These are phyloP conservation scores for Dacryopinax primogenitus DNA, from an alignment of 768 basidiomycete genomes.

Conservation along the genomic window DNA sequence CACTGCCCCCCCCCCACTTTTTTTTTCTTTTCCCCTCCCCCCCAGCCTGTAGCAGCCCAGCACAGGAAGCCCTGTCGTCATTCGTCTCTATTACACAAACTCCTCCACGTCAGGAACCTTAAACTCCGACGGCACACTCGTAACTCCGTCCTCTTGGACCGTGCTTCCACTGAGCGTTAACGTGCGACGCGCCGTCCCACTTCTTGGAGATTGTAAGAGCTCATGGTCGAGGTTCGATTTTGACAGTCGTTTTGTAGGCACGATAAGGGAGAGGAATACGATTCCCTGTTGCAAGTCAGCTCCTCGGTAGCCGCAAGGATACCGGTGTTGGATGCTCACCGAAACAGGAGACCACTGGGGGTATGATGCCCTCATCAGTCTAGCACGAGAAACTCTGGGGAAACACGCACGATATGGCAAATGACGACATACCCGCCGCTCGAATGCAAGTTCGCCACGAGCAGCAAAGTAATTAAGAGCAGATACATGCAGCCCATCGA, in stretches of 20 bases:
- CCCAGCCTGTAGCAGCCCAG: neutral
- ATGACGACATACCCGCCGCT: neutral
- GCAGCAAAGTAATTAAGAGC: neutral
- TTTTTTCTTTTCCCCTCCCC: too few species aligned
- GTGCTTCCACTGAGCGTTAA: neutral
- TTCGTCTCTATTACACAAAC: neutral
- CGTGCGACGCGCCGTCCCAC: neutral
- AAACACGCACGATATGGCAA: neutral
- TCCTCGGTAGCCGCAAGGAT: too few species aligned
- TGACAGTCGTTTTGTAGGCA: neutral
- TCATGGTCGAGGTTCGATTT: neutral
- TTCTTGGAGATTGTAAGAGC: neutral
- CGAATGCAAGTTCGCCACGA: neutral
- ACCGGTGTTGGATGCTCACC: too few species aligned
- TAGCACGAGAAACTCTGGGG: neutral
- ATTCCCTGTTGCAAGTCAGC: neutral
- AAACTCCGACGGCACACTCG: neutral
- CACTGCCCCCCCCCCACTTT: too few species aligned
- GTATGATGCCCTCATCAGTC: neutral
- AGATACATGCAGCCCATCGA: neutral
- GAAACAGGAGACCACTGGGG: neutral
- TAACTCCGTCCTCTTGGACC: neutral
- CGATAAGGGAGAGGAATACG: slow-evolving; percentile 7
- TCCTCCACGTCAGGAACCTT: neutral
- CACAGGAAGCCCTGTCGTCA: too few species aligned